Evolutionary conservation across 108 stramenopile genomes (phyloP).

Genomic region (Cyclotella baltica): DNA sequence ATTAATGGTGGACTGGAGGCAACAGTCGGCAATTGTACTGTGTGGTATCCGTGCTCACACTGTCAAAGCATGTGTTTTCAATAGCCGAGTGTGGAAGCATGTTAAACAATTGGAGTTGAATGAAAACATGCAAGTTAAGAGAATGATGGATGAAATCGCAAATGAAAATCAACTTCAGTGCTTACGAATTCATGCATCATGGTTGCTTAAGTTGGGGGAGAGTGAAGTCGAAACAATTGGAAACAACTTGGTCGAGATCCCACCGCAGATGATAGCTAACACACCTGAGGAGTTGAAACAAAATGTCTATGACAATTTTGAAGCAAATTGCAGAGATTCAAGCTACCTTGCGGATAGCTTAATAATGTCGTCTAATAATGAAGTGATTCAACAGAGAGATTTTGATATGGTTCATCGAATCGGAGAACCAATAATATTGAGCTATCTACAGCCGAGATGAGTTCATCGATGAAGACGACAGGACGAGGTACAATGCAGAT

Average conservation of each 20-base stretch:
- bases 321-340: neutral
- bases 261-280: neutral
- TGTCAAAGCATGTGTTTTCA: neutral
- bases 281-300: neutral
- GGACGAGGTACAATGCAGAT: neutral
- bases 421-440: neutral
- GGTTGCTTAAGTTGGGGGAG: neutral
- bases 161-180: neutral
- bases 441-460: neutral
- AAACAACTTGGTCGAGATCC: slow-evolving; percentile 1
- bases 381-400: neutral
- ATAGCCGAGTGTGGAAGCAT: neutral
- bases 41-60: neutral
- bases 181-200: neutral
- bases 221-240: neutral
- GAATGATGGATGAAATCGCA: neutral
- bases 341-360: neutral
- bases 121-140: slow-evolving; percentile 1
- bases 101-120: neutral
- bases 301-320: neutral
- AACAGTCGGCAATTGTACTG: slow-evolving; percentile 13
- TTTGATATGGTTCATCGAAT: neutral
- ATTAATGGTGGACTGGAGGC: slow-evolving; percentile 20
- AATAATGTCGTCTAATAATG: neutral
- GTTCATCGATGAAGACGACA: neutral